Conservation (phyloP, 225 moss, liverwort and hornwort species). For the Polytrichum commune region DNA sequence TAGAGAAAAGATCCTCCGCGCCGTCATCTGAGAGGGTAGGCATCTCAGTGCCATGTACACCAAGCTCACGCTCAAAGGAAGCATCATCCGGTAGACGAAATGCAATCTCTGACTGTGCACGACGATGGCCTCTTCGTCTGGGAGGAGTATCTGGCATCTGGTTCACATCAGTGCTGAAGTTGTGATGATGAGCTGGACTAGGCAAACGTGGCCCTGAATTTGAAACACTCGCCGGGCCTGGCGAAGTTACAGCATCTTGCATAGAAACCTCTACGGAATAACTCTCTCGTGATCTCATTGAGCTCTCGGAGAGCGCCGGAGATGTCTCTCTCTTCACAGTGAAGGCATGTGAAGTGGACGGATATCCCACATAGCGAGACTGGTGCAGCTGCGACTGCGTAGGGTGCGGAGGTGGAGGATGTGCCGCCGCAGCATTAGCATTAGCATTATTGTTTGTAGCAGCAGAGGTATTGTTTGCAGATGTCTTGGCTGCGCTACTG, state of each 20-base stretch:
- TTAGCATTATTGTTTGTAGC: no score
- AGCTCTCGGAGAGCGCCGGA: constrained; percentile 63
- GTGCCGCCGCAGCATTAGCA: constrained; percentile 24
- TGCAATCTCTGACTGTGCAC: constrained; percentile 75
- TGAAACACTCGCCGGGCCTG: constrained; percentile 51
- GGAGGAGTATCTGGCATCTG: constrained; percentile 82
- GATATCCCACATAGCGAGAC: constrained; percentile 75
- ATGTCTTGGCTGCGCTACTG: constrained; percentile 56
- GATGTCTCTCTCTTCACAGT: constrained; percentile 78
- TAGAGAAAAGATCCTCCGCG: constrained; percentile 70
- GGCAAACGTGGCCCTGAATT: constrained; percentile 48
- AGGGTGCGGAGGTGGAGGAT: constrained; percentile 54
- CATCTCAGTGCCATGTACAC: constrained; percentile 77
- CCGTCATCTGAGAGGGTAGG: constrained; percentile 68
- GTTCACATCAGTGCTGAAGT: constrained; percentile 71
- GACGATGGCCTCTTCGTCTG: constrained; percentile 63
- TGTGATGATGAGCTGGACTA: constrained; percentile 43
- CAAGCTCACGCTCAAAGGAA: constrained; percentile 67
- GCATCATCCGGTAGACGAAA: constrained; percentile 67
- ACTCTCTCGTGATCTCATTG: constrained; percentile 66
- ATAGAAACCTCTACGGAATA: constrained; percentile 69
- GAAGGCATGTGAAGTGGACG: constrained; percentile 67
- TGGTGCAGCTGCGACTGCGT: constrained; percentile 67
- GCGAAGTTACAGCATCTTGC: constrained; percentile 71
- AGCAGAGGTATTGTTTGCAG: constrained; percentile 31